These are phyloP conservation scores for Paraphoma chrysanthemicola DNA, from an alignment of 2,329 filamentous ascomycete species.

Conservation along the genomic window DNA sequence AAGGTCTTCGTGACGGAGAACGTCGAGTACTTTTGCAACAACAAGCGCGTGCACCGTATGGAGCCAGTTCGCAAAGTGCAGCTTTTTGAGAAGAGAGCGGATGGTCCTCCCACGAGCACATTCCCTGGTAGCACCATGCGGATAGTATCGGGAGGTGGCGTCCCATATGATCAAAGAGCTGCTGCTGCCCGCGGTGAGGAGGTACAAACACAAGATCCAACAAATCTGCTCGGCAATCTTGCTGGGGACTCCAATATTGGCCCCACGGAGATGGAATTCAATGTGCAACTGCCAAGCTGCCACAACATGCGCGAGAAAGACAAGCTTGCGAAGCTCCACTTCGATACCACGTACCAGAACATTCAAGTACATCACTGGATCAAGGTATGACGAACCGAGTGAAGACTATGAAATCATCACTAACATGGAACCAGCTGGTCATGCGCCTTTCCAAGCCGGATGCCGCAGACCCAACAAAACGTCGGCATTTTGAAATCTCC, in stretches of 20 bases:
- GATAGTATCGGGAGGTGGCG: constrained; percentile 80
- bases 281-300: constrained; percentile 88
- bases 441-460: constrained; percentile 90
- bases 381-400: constrained; percentile 66
- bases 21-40: constrained; percentile 87
- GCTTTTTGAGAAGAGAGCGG: constrained; percentile 86
- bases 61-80: constrained; percentile 85
- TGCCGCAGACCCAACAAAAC: constrained; percentile 75
- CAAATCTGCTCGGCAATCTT: constrained; percentile 82
- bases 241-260: constrained; percentile 77
- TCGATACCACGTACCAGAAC: constrained; percentile 92
- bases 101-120: constrained; percentile 73
- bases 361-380: constrained; percentile 97
- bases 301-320: constrained; percentile 80
- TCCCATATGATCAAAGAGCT: constrained; percentile 67
- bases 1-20: constrained; percentile 92
- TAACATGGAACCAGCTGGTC: constrained; percentile 70
- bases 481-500: constrained; percentile 92
- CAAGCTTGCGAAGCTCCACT: constrained; percentile 71
- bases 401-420: background rate
- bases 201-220: constrained; percentile 60
- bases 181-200: constrained; percentile 64
- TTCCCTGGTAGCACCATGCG: constrained; percentile 79
- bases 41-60: constrained; percentile 83
- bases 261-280: constrained; percentile 93